Evolutionary conservation across 148 eudicot genomes (phyloP), one percentile per base, ranked within the genome.

Genomic region (Dysphania ambrosioides): DNA sequence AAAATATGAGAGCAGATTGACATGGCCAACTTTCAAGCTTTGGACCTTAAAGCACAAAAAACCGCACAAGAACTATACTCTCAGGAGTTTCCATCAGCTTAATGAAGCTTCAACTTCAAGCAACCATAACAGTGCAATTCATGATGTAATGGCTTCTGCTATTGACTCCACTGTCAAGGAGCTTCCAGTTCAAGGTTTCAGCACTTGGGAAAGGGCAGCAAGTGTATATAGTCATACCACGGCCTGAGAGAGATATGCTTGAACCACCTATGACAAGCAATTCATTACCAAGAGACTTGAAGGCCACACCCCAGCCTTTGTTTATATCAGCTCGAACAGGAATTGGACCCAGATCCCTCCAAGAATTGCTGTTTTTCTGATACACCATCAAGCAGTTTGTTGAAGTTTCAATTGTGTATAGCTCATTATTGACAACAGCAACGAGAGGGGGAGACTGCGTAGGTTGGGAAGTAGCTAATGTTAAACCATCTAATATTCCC

Each of bases 251-350:
- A n/a, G 79, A 59, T 26, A 42, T 36, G 11, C 72, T 66, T 1
- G 89, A 78, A 44, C 84, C 86, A n/a, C 93, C 97, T 11, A 92
- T 87, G 7, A 88, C 95, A 15, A 92, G 80, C 61, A 92, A 75
- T 77, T 88, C 83, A n/a, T 87, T 69, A 1, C 97, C 97, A 11
- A 90, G 59, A 0, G 97, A 89, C 83, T 89, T 90, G 72, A 92
- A 89, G 1, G 97, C 97, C 24, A 92, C 93, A n/a, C 97, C 97
- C 97, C 95, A 92, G 21, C 97, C 95, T 36, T 75, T 74, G 13
- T 63, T 40, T 24, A 55, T 70, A 70, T 88, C 90, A 26, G 97
- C 89, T 63, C 88, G 81, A 15, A 88, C 91, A 0, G 95, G 97
- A 21, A 90, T 86, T 0, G 29, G 76, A 21, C 97, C 97, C 74